A percentile compares a stretch with the other conserved stretches of the same genome.
These are phyloP conservation scores for Penicillium ucsense DNA, from an alignment of 495 filamentous ascomycete species.

Conservation along the genomic window DNA sequence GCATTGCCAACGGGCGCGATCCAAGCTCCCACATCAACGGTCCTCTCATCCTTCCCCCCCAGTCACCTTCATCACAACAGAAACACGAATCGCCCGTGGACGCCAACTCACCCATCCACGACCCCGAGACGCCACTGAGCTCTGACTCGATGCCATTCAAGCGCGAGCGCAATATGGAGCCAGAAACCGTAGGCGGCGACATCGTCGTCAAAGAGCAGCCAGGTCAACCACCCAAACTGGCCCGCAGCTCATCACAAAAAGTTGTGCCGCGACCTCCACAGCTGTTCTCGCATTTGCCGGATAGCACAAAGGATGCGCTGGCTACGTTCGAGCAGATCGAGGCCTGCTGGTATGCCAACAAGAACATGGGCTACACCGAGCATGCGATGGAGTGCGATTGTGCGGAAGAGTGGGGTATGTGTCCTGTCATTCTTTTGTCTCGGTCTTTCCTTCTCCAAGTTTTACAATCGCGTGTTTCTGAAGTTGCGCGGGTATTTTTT, in stretches of 20 bases:
- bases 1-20: slow-evolving; percentile 4
- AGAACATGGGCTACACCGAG: slow-evolving; percentile 81
- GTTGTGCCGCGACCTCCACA: slow-evolving; percentile 45
- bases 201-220: slow-evolving; percentile 56
- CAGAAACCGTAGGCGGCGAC: slow-evolving; percentile 45
- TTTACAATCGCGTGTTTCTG: not conserved
- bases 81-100: slow-evolving; percentile 3
- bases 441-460: not conserved
- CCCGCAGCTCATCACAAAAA: slow-evolving; percentile 68
- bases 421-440: slow-evolving; percentile 2
- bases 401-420: slow-evolving; percentile 91
- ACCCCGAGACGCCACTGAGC: not conserved
- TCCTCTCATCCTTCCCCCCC: slow-evolving; percentile 5
- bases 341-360: slow-evolving; percentile 79
- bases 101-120: not conserved
- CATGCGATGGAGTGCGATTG: slow-evolving; percentile 95
- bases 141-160: slow-evolving; percentile 13
- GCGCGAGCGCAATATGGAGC: slow-evolving; percentile 16
- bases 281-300: slow-evolving; percentile 59
- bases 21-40: slow-evolving; percentile 7
- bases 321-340: slow-evolving; percentile 70
- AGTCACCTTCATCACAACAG: slow-evolving; percentile 4
- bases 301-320: slow-evolving; percentile 66
- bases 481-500: too few species aligned
- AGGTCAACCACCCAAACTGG: slow-evolving; percentile 60